Conservation (phyloP, 306 rosid species). For the Carpinus viminea region DNA sequence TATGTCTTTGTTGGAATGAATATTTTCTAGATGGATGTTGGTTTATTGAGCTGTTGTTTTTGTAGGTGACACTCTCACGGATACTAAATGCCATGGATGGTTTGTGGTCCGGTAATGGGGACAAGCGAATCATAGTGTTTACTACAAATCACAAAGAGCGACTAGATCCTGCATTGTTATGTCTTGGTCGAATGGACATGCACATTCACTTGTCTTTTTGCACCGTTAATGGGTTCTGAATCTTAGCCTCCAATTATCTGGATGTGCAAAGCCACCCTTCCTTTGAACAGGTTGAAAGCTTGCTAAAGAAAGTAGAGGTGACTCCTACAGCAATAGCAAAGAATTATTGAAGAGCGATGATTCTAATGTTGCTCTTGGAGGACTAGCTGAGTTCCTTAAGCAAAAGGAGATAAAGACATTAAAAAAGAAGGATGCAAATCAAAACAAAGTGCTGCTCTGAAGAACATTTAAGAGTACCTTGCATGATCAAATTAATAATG, state of each 20-base stretch:
- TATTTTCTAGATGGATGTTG: too few relatives aligned
- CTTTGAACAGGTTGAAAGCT: constrained; percentile 13
- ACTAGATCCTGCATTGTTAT: constrained; percentile 44
- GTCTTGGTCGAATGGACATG: constrained; percentile 50
- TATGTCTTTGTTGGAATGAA: too few relatives aligned
- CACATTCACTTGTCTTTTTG: constrained; percentile 52
- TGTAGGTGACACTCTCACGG: constrained; percentile 30
- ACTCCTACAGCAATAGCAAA: constrained; percentile 45
- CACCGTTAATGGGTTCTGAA: constrained; percentile 23
- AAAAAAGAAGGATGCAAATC: background rate
- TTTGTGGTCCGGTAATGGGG: constrained; percentile 50
- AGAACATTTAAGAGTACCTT: too few relatives aligned
- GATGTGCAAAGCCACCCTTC: constrained; percentile 7
- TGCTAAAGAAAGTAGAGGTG: constrained; percentile 25
- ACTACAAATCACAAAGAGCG: constrained; percentile 47
- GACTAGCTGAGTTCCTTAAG: constrained; percentile 31
- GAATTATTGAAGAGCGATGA: constrained; percentile 52
- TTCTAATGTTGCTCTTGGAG: constrained; percentile 24
- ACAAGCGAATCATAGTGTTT: constrained; percentile 49
- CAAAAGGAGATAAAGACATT: constrained; percentile 13
- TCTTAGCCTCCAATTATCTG: constrained; percentile 42
- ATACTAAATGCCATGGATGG: constrained; percentile 45
- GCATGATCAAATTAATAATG: too few relatives aligned
- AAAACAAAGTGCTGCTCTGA: too few relatives aligned
- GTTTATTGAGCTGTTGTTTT: too few relatives aligned